phyloP scores from a whole-genome alignment of 176 grass and related monocot species.

The Phragmites australis region DNA sequence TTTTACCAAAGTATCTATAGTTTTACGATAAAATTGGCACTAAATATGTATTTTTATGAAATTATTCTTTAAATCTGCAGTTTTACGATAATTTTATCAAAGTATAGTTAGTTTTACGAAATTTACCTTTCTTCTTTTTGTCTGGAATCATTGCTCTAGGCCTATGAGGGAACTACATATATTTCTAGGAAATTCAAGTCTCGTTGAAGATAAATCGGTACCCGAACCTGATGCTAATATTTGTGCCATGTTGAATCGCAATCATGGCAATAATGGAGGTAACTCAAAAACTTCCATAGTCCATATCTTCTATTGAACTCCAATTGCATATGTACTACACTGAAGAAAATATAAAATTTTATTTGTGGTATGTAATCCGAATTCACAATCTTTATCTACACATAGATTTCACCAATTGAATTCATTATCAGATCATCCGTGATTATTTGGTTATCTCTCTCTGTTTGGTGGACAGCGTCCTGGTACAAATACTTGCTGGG shows the following conservation, averaged over 20 bases:
- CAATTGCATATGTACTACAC: not conserved
- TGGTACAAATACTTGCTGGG: slow-evolving; percentile 67
- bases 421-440: slow-evolving; percentile 36
- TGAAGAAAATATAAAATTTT: slow-evolving; percentile 4
- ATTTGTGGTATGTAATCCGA: not conserved
- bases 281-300: not conserved
- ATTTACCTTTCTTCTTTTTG: not conserved
- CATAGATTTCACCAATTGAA: slow-evolving; percentile 39
- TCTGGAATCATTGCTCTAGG: not conserved
- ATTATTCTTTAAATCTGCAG: no score
- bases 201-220: not conserved
- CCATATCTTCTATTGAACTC: slow-evolving; percentile 1
- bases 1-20: no score
- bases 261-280: not conserved
- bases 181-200: not conserved
- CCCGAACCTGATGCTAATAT: not conserved
- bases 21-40: no score
- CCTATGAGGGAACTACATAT: not conserved
- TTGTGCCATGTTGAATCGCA: not conserved
- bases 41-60: no score
- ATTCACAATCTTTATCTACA: slow-evolving; percentile 20
- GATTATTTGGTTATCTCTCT: slow-evolving; percentile 67
- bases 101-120: no score
- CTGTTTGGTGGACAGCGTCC: slow-evolving; percentile 76
- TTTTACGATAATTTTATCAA: no score